phyloP scores from a whole-genome alignment of 2,329 filamentous ascomycete genomes.

The Escovopsis sp. region DNA sequence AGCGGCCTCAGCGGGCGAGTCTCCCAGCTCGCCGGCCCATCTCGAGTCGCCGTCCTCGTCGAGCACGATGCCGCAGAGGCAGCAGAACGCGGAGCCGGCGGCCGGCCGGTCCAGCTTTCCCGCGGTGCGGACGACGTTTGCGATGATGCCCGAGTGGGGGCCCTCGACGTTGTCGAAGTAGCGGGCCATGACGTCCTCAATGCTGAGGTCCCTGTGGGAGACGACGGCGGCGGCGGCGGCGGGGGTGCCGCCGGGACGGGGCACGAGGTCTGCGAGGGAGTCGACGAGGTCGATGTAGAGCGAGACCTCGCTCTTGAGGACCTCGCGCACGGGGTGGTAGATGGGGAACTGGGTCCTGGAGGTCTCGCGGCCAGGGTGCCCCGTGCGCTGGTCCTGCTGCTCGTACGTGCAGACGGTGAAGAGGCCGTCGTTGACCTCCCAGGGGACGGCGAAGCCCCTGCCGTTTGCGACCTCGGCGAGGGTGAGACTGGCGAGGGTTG shows the following conservation, averaged over 20 bases:
- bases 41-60: conserved; percentile 47
- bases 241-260: conserved; percentile 18
- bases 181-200: conserved; percentile 77
- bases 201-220: conserved; percentile 65
- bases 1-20: conserved; percentile 11
- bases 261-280: conserved; percentile 34
- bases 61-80: conserved; percentile 55
- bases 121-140: conserved; percentile 89
- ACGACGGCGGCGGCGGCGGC: conserved; percentile 25
- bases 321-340: conserved; percentile 71
- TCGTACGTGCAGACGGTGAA: conserved; percentile 21
- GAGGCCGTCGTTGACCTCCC: conserved; percentile 64
- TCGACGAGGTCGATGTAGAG: conserved; percentile 46
- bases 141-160: conserved; percentile 79
- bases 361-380: conserved; percentile 4
- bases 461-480: conserved; percentile 85
- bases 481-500: conserved; percentile 70
- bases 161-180: conserved; percentile 75
- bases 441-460: conserved; percentile 68
- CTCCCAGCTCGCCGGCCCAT: conserved; percentile 47
- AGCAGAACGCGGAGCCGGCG: conserved; percentile 34
- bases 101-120: conserved; percentile 51
- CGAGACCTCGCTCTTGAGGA: conserved; percentile 67
- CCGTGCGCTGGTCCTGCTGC: conserved; percentile 1
- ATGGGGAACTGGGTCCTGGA: conserved; percentile 26